A percentile compares a stretch with the other conserved stretches of the same genome.
Evolutionary conservation across 257 asterid genomes (phyloP).

Genomic region (Solanum virginianum): DNA sequence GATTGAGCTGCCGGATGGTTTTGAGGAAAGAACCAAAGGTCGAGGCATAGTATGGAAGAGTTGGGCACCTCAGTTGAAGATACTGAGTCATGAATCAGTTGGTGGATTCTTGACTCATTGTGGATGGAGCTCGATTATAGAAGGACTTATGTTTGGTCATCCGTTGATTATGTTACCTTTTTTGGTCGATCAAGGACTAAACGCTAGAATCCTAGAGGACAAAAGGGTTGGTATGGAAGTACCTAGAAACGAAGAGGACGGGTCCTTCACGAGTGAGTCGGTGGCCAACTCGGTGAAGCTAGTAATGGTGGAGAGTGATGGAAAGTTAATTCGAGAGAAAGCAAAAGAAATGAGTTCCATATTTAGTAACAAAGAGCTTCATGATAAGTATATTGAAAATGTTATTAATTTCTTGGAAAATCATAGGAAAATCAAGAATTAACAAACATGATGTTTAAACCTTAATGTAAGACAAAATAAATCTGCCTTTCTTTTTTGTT

Average conservation of each 20-base stretch:
- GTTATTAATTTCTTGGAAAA: not conserved
- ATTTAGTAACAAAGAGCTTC: constrained; percentile 20
- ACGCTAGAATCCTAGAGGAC: constrained; percentile 52
- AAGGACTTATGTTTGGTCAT: constrained; percentile 49
- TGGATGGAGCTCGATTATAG: constrained; percentile 77
- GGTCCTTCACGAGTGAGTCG: constrained; percentile 33
- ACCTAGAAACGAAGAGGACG: constrained; percentile 34
- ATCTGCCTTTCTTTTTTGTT: not conserved
- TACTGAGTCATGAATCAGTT: constrained; percentile 40
- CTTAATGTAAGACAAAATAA: not conserved
- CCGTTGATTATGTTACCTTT: constrained; percentile 57
- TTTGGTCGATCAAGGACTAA: constrained; percentile 74
- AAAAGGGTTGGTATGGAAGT: constrained; percentile 61
- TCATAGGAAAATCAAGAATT: not conserved
- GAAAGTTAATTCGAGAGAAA: constrained; percentile 29
- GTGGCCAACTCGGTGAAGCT: constrained; percentile 44
- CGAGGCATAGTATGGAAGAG: constrained; percentile 24
- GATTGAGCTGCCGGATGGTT: constrained; percentile 43
- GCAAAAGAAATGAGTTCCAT: constrained; percentile 33
- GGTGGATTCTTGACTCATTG: constrained; percentile 76
- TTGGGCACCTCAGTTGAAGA: constrained; percentile 74
- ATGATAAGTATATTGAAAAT: not conserved
- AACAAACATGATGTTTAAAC: not conserved
- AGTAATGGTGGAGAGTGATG: constrained; percentile 40
- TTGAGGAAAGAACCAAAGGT: constrained; percentile 19